phyloP scores from a whole-genome alignment of 192 early-diverging fungal species.

The Backusella morwellensis region DNA sequence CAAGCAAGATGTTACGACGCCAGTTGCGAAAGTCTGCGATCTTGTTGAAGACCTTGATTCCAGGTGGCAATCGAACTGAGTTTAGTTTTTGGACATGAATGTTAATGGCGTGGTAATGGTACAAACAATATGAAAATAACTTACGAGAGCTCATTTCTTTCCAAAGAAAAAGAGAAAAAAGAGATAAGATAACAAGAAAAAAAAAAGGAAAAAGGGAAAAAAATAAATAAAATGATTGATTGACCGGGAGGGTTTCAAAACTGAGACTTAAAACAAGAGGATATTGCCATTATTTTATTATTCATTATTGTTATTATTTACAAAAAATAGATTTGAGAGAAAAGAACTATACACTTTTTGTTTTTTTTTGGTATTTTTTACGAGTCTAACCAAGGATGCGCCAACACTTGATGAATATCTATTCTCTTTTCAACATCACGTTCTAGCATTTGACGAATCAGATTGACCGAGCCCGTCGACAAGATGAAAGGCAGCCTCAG shows the following conservation, averaged over 20 bases:
- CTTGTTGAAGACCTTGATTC: constrained; percentile 61
- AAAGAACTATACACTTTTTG: not conserved
- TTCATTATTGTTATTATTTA: not conserved
- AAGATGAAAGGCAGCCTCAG: constrained; percentile 23
- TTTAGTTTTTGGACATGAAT: not conserved
- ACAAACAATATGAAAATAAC: too few relatives aligned
- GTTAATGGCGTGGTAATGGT: too few relatives aligned
- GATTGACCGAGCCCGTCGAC: constrained; percentile 38
- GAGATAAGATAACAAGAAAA: too few relatives aligned
- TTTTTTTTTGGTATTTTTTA: not conserved
- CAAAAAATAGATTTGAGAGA: not conserved
- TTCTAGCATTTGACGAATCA: constrained; percentile 73
- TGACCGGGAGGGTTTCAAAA: too few relatives aligned
- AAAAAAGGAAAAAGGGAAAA: too few relatives aligned
- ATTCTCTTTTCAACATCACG: constrained; percentile 67
- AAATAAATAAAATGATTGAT: too few relatives aligned
- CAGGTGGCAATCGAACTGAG: constrained; percentile 26
- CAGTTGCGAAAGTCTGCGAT: constrained; percentile 76
- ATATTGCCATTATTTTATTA: too few relatives aligned
- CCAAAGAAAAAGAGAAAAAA: too few relatives aligned
- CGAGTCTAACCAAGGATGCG: constrained; percentile 68
- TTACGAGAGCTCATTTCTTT: too few relatives aligned
- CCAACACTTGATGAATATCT: constrained; percentile 72
- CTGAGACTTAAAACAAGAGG: too few relatives aligned
- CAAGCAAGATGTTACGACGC: constrained; percentile 49